Evolutionary conservation across 169 alveolate species (phyloP).

Genomic region (Cryptosporidium bovis): DNA sequence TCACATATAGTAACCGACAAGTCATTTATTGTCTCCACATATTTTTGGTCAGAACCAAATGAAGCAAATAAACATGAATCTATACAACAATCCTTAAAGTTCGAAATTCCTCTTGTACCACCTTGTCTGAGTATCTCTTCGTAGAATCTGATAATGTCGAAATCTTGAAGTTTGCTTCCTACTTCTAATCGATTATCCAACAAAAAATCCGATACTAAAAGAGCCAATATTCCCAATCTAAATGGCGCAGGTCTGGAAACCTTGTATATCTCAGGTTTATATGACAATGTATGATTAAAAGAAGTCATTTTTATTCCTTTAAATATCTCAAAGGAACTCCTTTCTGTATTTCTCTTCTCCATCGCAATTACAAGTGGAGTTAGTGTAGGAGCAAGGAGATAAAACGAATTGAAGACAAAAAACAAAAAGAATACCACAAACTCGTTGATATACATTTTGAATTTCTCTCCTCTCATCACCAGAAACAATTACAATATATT

Average conservation of each 20-base stretch:
- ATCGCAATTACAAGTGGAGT: not conserved
- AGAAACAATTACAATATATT: no score
- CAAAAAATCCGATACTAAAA: constrained; percentile 31
- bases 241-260: constrained; percentile 58
- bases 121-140: constrained; percentile 48
- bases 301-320: not conserved
- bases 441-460: no score
- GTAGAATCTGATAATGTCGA: constrained; percentile 40
- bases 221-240: constrained; percentile 42
- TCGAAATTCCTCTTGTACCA: constrained; percentile 24
- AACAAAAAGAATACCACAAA: no score
- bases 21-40: not conserved
- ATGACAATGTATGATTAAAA: constrained; percentile 4
- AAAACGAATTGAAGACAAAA: no score
- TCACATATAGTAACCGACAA: constrained; percentile 15
- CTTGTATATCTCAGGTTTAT: constrained; percentile 10
- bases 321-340: constrained; percentile 4
- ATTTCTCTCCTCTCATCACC: no score
- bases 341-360: not conserved
- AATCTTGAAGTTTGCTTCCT: constrained; percentile 17
- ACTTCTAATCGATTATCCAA: constrained; percentile 20
- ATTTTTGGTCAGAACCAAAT: not conserved
- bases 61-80: constrained; percentile 12
- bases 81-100: constrained; percentile 22
- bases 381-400: no score